phyloP scores from a whole-genome alignment of 2,329 filamentous ascomycete species.

The Ceratocystis eucalypticola region DNA sequence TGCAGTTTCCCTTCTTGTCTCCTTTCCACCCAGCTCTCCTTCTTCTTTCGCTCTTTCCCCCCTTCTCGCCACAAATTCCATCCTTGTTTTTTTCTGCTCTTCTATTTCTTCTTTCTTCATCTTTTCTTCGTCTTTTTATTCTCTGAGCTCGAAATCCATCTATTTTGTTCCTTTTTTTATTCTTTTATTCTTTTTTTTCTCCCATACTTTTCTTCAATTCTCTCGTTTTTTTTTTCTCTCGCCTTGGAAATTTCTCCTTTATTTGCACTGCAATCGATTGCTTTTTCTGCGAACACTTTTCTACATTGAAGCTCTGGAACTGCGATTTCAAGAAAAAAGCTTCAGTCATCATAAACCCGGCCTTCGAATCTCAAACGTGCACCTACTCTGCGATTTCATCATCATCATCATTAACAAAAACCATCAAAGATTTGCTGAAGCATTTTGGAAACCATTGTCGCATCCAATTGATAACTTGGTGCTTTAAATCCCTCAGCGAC shows the following conservation, averaged over 20 bases:
- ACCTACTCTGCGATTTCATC: neutral
- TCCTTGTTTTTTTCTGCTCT: constrained; percentile 3
- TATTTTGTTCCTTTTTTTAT: neutral
- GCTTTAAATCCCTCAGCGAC: too few species aligned
- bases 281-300: neutral
- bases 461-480: neutral
- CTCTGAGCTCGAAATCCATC: neutral
- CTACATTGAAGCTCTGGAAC: neutral
- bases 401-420: neutral
- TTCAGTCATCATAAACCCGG: neutral
- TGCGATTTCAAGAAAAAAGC: neutral
- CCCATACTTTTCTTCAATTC: constrained; percentile 5
- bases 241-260: neutral
- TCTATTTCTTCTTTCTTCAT: constrained; percentile 1
- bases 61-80: constrained; percentile 1
- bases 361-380: neutral
- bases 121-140: neutral
- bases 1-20: constrained; percentile 5
- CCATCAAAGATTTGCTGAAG: neutral
- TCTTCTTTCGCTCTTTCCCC: neutral
- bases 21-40: neutral
- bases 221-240: constrained; percentile 3
- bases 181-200: constrained; percentile 7
- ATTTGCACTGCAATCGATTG: neutral
- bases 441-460: neutral